Percentiles rank a stretch among this genome's conserved stretches.
These are phyloP conservation scores for Metarhizium brunneum DNA, from an alignment of 2,329 filamentous ascomycete genomes.

Conservation along the genomic window DNA sequence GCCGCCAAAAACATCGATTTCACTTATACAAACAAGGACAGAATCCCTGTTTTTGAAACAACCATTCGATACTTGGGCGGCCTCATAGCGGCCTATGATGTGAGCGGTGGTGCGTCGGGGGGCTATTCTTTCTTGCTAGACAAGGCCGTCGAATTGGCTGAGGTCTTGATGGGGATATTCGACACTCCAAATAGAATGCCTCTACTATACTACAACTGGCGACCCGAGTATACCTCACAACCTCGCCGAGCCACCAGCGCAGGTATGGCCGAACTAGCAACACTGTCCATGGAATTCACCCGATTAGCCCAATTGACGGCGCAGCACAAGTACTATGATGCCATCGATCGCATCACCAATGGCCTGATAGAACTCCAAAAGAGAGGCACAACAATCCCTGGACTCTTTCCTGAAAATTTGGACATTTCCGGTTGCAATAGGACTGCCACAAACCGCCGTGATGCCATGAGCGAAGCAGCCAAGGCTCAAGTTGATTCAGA, in stretches of 20 bases:
- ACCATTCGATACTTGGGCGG: conserved; percentile 88
- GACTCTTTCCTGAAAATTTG: conserved; percentile 70
- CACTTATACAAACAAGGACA: conserved; percentile 52
- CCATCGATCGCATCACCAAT: conserved; percentile 75
- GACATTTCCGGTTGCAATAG: conserved; percentile 73
- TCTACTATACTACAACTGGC: conserved; percentile 70
- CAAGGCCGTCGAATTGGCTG: conserved; percentile 71
- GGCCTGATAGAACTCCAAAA: conserved; percentile 68
- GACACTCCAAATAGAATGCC: conserved; percentile 95
- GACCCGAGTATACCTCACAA: conserved; percentile 52
- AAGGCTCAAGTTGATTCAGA: conserved; percentile 26
- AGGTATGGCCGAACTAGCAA: conserved; percentile 65
- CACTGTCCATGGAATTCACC: conserved; percentile 81
- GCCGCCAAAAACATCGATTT: conserved; percentile 72
- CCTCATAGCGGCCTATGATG: conserved; percentile 75
- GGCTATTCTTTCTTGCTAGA: conserved; percentile 59
- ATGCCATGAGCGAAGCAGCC: conserved; percentile 23
- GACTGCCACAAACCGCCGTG: conserved; percentile 27
- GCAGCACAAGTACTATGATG: conserved; percentile 79
- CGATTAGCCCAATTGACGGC: conserved; percentile 77
- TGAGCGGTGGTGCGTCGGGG: conserved; percentile 53
- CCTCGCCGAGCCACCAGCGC: conserved; percentile 52
- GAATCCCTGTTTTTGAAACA: conserved; percentile 89
- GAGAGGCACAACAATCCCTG: conserved; percentile 57
- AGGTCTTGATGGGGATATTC: conserved; percentile 73